phyloP scores from a whole-genome alignment of 768 basidiomycete genomes.

The Russula dissimulans region DNA sequence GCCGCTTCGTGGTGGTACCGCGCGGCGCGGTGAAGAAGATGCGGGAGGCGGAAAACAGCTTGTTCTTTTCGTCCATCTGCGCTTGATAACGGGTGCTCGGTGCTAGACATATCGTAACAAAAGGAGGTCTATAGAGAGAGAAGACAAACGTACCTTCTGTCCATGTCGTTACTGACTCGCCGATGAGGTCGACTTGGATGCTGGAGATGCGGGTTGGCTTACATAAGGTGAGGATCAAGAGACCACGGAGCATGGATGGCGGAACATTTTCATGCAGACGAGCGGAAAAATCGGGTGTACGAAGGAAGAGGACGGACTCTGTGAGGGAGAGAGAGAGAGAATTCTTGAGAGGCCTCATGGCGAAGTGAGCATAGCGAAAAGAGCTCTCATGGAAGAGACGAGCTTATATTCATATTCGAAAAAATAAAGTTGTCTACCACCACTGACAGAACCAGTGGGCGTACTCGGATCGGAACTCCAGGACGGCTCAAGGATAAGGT shows the following conservation, averaged over 20 bases:
- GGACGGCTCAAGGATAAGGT: too few species aligned
- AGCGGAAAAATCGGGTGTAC: conserved; percentile 30
- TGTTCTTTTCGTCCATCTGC: conserved; percentile 64
- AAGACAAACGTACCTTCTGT: conserved; percentile 58
- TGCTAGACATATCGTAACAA: conserved; percentile 36
- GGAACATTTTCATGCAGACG: conserved; percentile 29
- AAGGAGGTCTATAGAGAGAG: conserved; percentile 14
- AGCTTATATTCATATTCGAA: neutral
- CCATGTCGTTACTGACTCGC: conserved; percentile 65
- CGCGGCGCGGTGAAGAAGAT: conserved; percentile 59
- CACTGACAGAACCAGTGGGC: neutral
- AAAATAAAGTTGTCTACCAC: too few species aligned
- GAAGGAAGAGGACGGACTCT: conserved; percentile 47
- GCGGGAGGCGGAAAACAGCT: conserved; percentile 58
- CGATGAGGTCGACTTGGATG: conserved; percentile 73
- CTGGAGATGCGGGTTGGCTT: conserved; percentile 83
- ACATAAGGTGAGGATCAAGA: conserved; percentile 49
- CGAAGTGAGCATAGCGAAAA: too few species aligned
- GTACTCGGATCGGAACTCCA: neutral
- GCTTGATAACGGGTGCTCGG: conserved; percentile 29
- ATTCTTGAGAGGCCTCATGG: conserved; percentile 20
- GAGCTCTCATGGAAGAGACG: too few species aligned
- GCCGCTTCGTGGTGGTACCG: conserved; percentile 33
- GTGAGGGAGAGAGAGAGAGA: conserved; percentile 37
- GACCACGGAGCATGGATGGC: conserved; percentile 55